phyloP scores from a whole-genome alignment of 805 yeast species.

The Metschnikowia rubicola region DNA sequence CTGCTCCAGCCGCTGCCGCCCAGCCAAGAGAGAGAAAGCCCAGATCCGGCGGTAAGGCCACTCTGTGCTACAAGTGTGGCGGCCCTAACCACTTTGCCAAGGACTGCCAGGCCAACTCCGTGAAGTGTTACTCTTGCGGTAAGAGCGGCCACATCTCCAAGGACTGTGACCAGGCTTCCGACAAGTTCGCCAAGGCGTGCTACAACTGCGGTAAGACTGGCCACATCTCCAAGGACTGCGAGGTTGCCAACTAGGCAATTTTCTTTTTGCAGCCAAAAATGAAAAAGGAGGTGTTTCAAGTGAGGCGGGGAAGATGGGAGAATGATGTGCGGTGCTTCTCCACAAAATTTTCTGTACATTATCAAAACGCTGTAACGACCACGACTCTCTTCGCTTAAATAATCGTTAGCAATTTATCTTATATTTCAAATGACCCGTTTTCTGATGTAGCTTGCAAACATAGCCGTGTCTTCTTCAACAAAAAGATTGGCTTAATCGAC shows the following conservation, averaged over 20 bases:
- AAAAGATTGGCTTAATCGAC: too few relatives aligned
- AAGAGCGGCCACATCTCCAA: slow-evolving; percentile 84
- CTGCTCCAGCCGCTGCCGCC: slow-evolving; percentile 19
- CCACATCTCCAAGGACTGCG: slow-evolving; percentile 83
- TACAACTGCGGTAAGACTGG: slow-evolving; percentile 77
- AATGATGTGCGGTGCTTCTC: slow-evolving; percentile 11
- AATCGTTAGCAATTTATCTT: slow-evolving; percentile 2
- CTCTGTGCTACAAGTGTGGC: slow-evolving; percentile 86
- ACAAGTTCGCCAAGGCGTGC: slow-evolving; percentile 52
- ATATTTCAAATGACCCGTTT: neutral
- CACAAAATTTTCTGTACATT: slow-evolving; percentile 16
- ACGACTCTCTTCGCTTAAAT: slow-evolving; percentile 12
- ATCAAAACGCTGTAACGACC: slow-evolving; percentile 19
- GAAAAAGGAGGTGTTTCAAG: neutral
- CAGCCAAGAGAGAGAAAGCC: slow-evolving; percentile 12
- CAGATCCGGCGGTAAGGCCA: slow-evolving; percentile 26
- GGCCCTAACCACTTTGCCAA: slow-evolving; percentile 92
- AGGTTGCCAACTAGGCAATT: slow-evolving; percentile 15
- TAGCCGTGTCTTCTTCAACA: too few relatives aligned
- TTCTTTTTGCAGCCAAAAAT: neutral
- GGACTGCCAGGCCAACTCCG: slow-evolving; percentile 71
- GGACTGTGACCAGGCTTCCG: slow-evolving; percentile 62
- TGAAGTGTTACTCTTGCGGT: slow-evolving; percentile 92
- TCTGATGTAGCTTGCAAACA: neutral
- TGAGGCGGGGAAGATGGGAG: slow-evolving; percentile 17